A percentile compares a stretch with the other conserved stretches of the same genome.
Evolutionary conservation across 2,329 filamentous ascomycete species (phyloP).

Genomic region (Hymenoscyphus occultus): DNA sequence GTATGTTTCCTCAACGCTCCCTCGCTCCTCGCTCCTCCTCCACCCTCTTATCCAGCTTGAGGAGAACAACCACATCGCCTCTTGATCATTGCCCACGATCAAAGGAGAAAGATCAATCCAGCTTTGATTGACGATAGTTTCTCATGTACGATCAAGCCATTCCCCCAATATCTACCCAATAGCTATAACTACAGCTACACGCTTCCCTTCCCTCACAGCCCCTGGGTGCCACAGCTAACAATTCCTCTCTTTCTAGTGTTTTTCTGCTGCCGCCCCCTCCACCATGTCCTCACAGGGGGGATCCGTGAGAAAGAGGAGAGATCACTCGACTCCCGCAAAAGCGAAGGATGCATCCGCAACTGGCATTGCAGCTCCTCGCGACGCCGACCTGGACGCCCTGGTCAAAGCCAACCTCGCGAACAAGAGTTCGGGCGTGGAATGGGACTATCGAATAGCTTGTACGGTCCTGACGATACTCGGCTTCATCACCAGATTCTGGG

Average conservation of each 20-base stretch:
- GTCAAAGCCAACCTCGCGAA: constrained; percentile 42
- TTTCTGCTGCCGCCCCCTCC: constrained; percentile 20
- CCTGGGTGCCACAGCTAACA: constrained; percentile 25
- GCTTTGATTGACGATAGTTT: constrained; percentile 9
- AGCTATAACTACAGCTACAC: too few relatives aligned
- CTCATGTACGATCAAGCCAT: too few relatives aligned
- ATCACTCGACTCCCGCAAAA: constrained; percentile 46
- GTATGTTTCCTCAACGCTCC: neutral
- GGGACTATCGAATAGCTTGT: constrained; percentile 80
- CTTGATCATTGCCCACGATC: constrained; percentile 28
- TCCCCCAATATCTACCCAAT: neutral
- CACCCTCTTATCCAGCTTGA: constrained; percentile 5
- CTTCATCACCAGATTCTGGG: constrained; percentile 92
- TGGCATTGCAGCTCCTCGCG: constrained; percentile 33
- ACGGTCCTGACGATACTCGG: constrained; percentile 75
- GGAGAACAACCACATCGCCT: constrained; percentile 23
- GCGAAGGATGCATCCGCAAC: constrained; percentile 45
- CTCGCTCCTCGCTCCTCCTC: neutral
- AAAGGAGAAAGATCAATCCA: constrained; percentile 30
- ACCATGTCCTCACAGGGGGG: constrained; percentile 35
- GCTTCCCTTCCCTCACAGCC: neutral
- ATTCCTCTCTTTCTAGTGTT: constrained; percentile 8
- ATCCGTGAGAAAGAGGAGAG: constrained; percentile 39
- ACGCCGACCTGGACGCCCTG: constrained; percentile 50
- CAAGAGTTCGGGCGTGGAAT: constrained; percentile 55